phyloP scores from a whole-genome alignment of 1,284 basidiomycete genomes.

The Irpex rosettiformis region DNA sequence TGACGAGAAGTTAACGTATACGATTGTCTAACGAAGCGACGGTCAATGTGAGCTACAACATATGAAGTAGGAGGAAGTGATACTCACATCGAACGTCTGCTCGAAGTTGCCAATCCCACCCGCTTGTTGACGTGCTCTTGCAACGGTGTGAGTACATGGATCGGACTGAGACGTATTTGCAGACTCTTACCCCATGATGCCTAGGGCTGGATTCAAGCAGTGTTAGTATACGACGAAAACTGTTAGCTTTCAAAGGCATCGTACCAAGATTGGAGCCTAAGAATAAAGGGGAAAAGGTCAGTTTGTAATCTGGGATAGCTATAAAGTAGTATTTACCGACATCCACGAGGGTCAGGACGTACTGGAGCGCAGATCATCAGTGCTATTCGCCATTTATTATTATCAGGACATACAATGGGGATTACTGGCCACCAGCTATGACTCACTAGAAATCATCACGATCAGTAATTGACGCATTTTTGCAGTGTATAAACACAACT shows the following conservation, averaged over 20 bases:
- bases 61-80: neutral
- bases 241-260: neutral
- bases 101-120: neutral
- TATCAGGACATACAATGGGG: neutral
- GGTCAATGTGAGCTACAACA: neutral
- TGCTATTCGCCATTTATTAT: neutral
- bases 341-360: neutral
- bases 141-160: neutral
- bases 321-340: neutral
- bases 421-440: neutral
- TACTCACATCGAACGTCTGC: neutral
- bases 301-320: neutral
- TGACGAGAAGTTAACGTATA: slow-evolving; percentile 2
- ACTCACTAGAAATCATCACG: neutral
- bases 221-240: neutral
- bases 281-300: neutral
- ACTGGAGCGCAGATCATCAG: neutral
- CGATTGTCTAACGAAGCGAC: neutral
- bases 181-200: neutral
- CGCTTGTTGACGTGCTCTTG: neutral
- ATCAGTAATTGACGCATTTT: neutral
- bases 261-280: neutral
- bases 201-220: neutral
- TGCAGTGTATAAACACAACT: neutral
- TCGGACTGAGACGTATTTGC: too few relatives aligned